Base-by-base conservation (phyloP, 73 alveolate genomes). In the Breviolum minutum region DNA sequence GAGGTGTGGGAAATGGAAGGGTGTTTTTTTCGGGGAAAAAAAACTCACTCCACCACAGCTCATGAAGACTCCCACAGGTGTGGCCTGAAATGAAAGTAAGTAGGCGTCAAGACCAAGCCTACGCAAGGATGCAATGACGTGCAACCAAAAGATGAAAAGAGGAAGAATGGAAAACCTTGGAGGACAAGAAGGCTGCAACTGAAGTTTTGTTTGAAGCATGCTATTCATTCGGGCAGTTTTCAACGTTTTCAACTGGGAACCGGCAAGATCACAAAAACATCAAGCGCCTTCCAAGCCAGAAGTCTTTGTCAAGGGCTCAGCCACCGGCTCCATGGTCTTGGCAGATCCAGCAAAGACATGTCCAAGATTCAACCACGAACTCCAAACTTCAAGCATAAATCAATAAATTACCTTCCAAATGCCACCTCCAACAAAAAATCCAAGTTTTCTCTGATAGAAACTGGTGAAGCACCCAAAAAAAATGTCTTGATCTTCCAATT, bases 81-180 rank as follows among this genome's bases (percentile, higher is more conserved):
- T 10, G 70, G 69, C 94, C 94, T 86, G 94, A 86, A 86, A 40
- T 86, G 94, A 63, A 86, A 86, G 94, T 86, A 86, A 61, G 94
- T 86, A 24, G 94, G 94, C 20, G 94, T 86, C 94, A 86, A 63
- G 64, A 86, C 94, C 94, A 86, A 60, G 16, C 92, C 92, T 83
- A 76, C 48, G 48, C 90, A 10, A 40, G 40, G 40, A 73, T 24
- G 17, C 9, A 24, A 10, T 16, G 82, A 40, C 54, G 54, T 40
- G 0, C 54, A 40, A 2, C 54, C 54, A 40, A 40, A 40, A 40
- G 54, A 40, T 0, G 54, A 14, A 68, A 14, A 17, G 77, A 6
- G 24, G 77, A 68, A 17, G 77, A 14, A 68, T 22, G 17, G n/a
- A 68, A 68, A 68, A 17, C 77, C 77, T 68, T 68, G 77, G 77